Percentiles rank a stretch among this genome's conserved stretches.
Conservation (phyloP, 2,329 filamentous ascomycete species). For the Colletotrichum aenigma region DNA sequence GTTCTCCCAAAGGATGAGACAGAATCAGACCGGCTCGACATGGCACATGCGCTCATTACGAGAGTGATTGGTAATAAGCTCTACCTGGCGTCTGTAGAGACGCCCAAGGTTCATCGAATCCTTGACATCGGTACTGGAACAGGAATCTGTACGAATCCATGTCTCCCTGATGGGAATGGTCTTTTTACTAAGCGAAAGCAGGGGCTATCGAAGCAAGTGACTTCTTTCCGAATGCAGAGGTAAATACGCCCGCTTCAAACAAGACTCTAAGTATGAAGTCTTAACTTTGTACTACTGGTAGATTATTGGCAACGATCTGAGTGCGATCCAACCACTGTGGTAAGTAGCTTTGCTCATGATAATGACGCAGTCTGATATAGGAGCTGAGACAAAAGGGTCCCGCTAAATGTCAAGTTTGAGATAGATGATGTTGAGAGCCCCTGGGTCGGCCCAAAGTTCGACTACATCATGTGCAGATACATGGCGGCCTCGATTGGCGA, state of each 20-base stretch:
- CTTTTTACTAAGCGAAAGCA: neutral
- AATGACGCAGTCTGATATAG: neutral
- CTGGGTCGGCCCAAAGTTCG: constrained; percentile 31
- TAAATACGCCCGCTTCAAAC: neutral
- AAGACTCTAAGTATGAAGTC: constrained; percentile 28
- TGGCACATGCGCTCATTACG: constrained; percentile 38
- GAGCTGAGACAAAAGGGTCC: constrained; percentile 23
- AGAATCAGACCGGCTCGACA: constrained; percentile 41
- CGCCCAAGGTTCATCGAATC: constrained; percentile 34
- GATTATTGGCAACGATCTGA: constrained; percentile 33
- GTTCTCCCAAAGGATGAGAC: constrained; percentile 37
- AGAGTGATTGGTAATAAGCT: constrained; percentile 33
- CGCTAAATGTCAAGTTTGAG: constrained; percentile 38
- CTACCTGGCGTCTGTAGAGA: constrained; percentile 30
- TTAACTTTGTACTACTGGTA: constrained; percentile 37
- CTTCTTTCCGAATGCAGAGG: constrained; percentile 30
- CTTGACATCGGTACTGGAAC: constrained; percentile 49
- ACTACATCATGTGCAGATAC: constrained; percentile 41
- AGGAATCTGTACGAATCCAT: constrained; percentile 36
- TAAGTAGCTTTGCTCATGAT: neutral
- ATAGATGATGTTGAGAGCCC: constrained; percentile 38
- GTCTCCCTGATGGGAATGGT: no score
- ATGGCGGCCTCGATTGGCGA: constrained; percentile 35
- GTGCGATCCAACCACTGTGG: constrained; percentile 33
- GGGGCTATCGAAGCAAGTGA: constrained; percentile 43